A percentile compares a stretch with the other conserved stretches of the same genome.
These are phyloP conservation scores for Persicaria maculosa DNA, from an alignment of 148 eudicot genomes.

Conservation along the genomic window DNA sequence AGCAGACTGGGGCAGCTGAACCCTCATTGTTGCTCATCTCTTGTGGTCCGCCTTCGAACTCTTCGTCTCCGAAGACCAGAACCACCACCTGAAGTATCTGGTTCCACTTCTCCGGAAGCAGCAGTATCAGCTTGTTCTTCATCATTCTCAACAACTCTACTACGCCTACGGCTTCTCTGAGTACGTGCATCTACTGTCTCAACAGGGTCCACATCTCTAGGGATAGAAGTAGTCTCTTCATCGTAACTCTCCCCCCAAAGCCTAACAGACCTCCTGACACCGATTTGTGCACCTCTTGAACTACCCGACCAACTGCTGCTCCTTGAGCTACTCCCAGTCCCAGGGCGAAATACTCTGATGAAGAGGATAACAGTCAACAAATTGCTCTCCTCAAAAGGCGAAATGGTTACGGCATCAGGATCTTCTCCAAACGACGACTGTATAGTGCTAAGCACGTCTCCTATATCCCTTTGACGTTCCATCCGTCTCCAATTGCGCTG, in stretches of 20 bases:
- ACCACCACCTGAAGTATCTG: slow-evolving; percentile 51
- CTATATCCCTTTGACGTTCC: slow-evolving; percentile 75
- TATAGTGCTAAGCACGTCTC: slow-evolving; percentile 72
- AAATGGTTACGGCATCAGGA: slow-evolving; percentile 33
- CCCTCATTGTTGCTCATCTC: slow-evolving; percentile 27
- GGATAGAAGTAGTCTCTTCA: slow-evolving; percentile 26
- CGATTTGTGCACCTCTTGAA: slow-evolving; percentile 43
- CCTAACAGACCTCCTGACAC: slow-evolving; percentile 46
- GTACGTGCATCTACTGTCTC: not conserved
- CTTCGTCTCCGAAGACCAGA: slow-evolving; percentile 30
- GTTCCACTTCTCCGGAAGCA: slow-evolving; percentile 34
- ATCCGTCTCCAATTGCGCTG: slow-evolving; percentile 72
- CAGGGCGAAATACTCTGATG: slow-evolving; percentile 44
- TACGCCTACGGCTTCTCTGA: slow-evolving; percentile 12
- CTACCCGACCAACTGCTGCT: slow-evolving; percentile 55
- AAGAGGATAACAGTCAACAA: slow-evolving; percentile 60
- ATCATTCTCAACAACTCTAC: slow-evolving; percentile 38
- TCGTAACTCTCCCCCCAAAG: slow-evolving; percentile 70
- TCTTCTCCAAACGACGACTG: slow-evolving; percentile 64
- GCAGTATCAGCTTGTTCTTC: slow-evolving; percentile 36
- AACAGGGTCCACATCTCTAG: slow-evolving; percentile 31
- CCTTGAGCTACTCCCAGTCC: slow-evolving; percentile 40
- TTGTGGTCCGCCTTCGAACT: slow-evolving; percentile 37
- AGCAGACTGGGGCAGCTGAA: not conserved
- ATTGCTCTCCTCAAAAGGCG: slow-evolving; percentile 48